phyloP scores from a whole-genome alignment of 495 filamentous ascomycete species.

The Annulohypoxylon moriforme region DNA sequence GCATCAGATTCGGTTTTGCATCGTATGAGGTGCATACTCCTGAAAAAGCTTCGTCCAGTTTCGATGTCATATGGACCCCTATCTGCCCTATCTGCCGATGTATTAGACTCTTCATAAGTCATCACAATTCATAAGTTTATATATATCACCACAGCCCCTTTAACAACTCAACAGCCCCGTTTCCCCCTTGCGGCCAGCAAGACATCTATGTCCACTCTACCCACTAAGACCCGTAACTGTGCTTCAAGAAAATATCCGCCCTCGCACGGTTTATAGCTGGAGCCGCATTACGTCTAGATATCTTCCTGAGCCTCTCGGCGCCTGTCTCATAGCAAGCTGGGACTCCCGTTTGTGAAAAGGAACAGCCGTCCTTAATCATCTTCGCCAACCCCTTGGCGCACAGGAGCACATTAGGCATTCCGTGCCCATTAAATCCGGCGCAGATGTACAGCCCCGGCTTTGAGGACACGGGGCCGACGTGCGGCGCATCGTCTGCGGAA shows the following conservation, averaged over 20 bases:
- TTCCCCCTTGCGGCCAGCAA: neutral
- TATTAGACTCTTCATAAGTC: neutral
- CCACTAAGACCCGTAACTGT: neutral
- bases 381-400: conserved; percentile 58
- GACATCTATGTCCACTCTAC: neutral
- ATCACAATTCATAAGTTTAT: neutral
- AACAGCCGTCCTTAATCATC: conserved; percentile 52
- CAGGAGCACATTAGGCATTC: conserved; percentile 63
- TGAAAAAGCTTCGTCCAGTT: neutral
- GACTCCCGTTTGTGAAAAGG: conserved; percentile 54
- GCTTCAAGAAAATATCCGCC: conserved; percentile 38
- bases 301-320: conserved; percentile 45
- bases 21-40: neutral
- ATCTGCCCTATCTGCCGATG: too few species aligned
- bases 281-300: conserved; percentile 15
- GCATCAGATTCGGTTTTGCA: neutral
- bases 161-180: neutral
- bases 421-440: conserved; percentile 63
- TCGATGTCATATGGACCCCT: neutral
- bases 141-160: conserved; percentile 2
- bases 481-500: conserved; percentile 56
- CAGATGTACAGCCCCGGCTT: conserved; percentile 56
- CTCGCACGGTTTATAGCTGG: conserved; percentile 12
- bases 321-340: conserved; percentile 56
- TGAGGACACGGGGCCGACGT: conserved; percentile 59